A percentile compares a stretch with the other conserved stretches of the same genome.
These are phyloP conservation scores for Fomitopsis palustris DNA, from an alignment of 1,284 basidiomycete genomes.

Conservation along the genomic window DNA sequence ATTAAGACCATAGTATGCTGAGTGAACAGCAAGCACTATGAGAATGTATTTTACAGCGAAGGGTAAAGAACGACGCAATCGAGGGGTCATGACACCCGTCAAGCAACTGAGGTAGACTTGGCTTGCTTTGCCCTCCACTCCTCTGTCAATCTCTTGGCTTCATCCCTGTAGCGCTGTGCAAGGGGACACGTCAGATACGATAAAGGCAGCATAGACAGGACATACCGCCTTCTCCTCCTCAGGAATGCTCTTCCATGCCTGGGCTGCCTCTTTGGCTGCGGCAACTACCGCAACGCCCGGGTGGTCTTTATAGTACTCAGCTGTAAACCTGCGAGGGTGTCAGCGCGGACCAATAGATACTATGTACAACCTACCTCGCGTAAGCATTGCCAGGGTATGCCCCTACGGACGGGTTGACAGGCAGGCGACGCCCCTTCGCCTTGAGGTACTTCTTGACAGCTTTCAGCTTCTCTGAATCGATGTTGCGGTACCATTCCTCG, in stretches of 20 bases:
- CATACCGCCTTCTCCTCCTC: slow-evolving; percentile 14
- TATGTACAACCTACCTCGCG: not conserved
- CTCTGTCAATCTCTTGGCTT: not conserved
- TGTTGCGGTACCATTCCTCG: not conserved
- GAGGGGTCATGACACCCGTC: not conserved
- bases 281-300: not conserved
- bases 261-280: not conserved
- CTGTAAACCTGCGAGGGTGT: not conserved
- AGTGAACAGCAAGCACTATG: not conserved
- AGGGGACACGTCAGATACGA: not conserved
- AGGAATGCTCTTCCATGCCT: slow-evolving; percentile 9
- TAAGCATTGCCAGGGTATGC: not conserved
- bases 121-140: not conserved
- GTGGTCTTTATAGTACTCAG: not conserved
- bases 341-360: not conserved
- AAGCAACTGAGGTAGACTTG: not conserved
- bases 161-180: not conserved
- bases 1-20: too few species aligned
- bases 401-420: not conserved
- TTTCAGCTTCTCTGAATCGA: slow-evolving; percentile 8
- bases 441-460: slow-evolving; percentile 3
- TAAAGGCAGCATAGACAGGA: not conserved
- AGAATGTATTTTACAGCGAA: not conserved
- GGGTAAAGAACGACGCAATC: not conserved
- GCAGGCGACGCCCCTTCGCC: too few species aligned